phyloP scores from a whole-genome alignment of 805 yeast species.

The Candida tibetensis region DNA sequence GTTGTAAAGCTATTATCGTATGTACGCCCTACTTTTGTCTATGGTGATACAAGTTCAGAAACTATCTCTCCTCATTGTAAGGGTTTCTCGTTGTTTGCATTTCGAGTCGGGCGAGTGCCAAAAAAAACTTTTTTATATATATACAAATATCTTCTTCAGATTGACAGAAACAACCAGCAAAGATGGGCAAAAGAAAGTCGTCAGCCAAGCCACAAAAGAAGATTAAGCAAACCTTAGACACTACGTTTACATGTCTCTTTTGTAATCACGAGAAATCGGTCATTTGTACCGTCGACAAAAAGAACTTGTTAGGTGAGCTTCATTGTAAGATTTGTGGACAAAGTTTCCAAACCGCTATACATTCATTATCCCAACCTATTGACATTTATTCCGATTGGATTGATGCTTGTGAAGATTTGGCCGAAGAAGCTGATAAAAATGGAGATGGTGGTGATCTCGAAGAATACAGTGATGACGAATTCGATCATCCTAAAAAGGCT shows the following conservation, averaged over 20 bases:
- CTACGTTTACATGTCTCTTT: conserved; percentile 84
- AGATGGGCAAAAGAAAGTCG: conserved; percentile 83
- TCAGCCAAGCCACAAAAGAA: conserved; percentile 78
- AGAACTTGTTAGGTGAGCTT: conserved; percentile 75
- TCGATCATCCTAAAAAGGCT: conserved; percentile 16
- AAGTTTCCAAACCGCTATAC: conserved; percentile 83
- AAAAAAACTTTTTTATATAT: too few species aligned
- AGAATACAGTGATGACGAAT: conserved; percentile 37
- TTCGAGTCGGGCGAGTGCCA: too few species aligned
- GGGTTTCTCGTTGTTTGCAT: too few species aligned
- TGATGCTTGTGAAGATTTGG: conserved; percentile 90
- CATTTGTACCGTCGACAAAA: conserved; percentile 83
- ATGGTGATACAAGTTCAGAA: too few species aligned
- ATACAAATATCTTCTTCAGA: too few species aligned
- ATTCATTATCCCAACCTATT: conserved; percentile 81
- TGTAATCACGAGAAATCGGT: conserved; percentile 96
- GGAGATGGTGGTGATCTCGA: conserved; percentile 23
- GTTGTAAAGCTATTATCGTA: too few species aligned
- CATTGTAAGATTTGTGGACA: conserved; percentile 95
- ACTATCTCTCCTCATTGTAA: too few species aligned
- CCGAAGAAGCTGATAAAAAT: conserved; percentile 52
- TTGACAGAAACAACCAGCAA: too few species aligned
- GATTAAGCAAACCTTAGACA: conserved; percentile 73
- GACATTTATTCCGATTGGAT: conserved; percentile 98
- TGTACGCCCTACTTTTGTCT: too few species aligned